phyloP scores from a whole-genome alignment of 1,284 basidiomycete species.

The Ceratobasidium theobromae region DNA sequence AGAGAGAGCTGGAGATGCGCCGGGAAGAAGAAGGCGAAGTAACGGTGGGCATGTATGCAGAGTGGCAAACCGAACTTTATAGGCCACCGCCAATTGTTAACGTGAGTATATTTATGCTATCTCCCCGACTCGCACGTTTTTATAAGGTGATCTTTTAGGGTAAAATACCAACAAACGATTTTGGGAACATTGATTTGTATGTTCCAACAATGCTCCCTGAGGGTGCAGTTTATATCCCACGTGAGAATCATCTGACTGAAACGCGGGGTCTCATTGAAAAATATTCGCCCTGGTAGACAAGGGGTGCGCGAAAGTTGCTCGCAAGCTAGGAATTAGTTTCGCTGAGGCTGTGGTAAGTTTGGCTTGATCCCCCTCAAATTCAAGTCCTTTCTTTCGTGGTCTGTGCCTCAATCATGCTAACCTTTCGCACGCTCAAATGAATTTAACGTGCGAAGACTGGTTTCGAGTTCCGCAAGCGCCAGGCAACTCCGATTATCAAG shows the following conservation, averaged over 20 bases:
- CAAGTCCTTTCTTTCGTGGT: background rate
- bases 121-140: background rate
- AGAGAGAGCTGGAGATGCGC: constrained; percentile 80
- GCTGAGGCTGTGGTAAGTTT: constrained; percentile 86
- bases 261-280: constrained; percentile 29
- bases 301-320: constrained; percentile 85
- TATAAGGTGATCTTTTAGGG: constrained; percentile 56
- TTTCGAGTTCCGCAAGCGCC: constrained; percentile 93
- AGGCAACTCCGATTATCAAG: constrained; percentile 80
- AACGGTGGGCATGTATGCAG: constrained; percentile 75
- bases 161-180: constrained; percentile 90
- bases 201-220: constrained; percentile 91
- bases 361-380: background rate
- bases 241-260: constrained; percentile 51
- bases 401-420: background rate
- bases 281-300: constrained; percentile 59
- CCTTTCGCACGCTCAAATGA: background rate
- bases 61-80: constrained; percentile 84
- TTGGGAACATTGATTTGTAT: constrained; percentile 97
- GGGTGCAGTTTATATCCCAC: constrained; percentile 85
- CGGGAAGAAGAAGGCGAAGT: constrained; percentile 48
- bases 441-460: constrained; percentile 62
- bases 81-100: constrained; percentile 77
- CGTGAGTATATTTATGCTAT: constrained; percentile 51
- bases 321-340: constrained; percentile 81